Evolutionary conservation across 2,329 filamentous ascomycete genomes (phyloP).

Genomic region (Lizonia empirigonia): DNA sequence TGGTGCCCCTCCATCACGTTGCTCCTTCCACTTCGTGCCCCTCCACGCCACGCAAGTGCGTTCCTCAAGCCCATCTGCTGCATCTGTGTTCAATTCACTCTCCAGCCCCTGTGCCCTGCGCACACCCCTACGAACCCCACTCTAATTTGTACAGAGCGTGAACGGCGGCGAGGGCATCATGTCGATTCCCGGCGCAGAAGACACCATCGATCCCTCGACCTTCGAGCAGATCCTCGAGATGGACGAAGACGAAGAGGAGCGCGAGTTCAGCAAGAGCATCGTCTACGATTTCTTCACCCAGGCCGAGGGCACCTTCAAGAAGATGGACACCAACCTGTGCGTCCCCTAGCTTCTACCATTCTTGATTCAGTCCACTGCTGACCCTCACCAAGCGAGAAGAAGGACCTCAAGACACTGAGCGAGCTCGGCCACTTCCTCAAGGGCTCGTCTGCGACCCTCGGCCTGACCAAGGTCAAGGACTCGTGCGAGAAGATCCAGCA

Average conservation of each 20-base stretch:
- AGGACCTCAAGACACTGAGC: constrained; percentile 76
- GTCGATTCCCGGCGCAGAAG: constrained; percentile 67
- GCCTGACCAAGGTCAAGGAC: constrained; percentile 87
- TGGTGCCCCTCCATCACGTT: constrained; percentile 39
- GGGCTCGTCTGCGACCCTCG: constrained; percentile 92
- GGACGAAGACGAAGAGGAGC: constrained; percentile 86
- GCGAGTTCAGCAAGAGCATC: constrained; percentile 86
- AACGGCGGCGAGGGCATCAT: constrained; percentile 43
- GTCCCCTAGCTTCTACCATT: constrained; percentile 49
- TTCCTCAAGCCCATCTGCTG: neutral
- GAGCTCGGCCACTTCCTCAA: constrained; percentile 94
- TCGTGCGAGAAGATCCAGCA: constrained; percentile 97
- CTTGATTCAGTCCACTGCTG: constrained; percentile 6
- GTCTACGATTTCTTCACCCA: constrained; percentile 94
- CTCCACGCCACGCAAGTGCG: constrained; percentile 19
- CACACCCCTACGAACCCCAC: constrained; percentile 10
- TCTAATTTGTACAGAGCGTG: constrained; percentile 27
- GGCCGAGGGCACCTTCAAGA: constrained; percentile 80
- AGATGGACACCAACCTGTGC: constrained; percentile 86
- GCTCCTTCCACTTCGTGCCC: constrained; percentile 17
- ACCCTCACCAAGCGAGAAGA: constrained; percentile 60
- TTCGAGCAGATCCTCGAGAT: constrained; percentile 98
- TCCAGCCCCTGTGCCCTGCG: constrained; percentile 1
- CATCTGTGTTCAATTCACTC: neutral
- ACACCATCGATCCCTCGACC: constrained; percentile 77